These are phyloP conservation scores for Nicotiana benthamiana DNA, from an alignment of 257 asterid species.

Conservation along the genomic window DNA sequence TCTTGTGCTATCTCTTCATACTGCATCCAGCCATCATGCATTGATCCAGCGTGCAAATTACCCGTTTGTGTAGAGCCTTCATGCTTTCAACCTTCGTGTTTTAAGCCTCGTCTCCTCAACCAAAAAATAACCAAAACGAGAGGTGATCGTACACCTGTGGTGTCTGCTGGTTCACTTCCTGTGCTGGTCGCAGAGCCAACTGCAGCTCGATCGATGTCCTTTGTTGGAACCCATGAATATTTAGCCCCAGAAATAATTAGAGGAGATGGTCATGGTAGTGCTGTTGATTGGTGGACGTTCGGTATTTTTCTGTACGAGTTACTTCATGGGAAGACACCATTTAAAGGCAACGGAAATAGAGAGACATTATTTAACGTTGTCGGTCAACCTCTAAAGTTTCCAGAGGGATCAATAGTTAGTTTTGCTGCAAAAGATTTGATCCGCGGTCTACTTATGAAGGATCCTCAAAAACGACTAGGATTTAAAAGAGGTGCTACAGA, in stretches of 20 bases:
- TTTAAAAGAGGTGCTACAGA: conserved; percentile 76
- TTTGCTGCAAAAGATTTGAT: conserved; percentile 81
- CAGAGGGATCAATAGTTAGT: conserved; percentile 55
- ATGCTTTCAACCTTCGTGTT: conserved; percentile 82
- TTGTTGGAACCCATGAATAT: conserved; percentile 93
- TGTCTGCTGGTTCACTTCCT: conserved; percentile 45
- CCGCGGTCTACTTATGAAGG: conserved; percentile 73
- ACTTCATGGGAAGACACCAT: conserved; percentile 84
- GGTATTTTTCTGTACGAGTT: conserved; percentile 83
- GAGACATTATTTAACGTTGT: conserved; percentile 86
- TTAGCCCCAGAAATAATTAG: conserved; percentile 82
- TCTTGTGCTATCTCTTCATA: conserved; percentile 57
- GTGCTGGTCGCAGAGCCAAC: conserved; percentile 85
- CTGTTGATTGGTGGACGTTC: conserved; percentile 98
- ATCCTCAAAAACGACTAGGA: conserved; percentile 80
- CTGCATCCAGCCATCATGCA: conserved; percentile 76
- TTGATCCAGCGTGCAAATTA: conserved; percentile 59
- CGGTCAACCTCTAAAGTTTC: conserved; percentile 66
- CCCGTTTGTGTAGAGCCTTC: conserved; percentile 75
- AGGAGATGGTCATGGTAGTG: conserved; percentile 97
- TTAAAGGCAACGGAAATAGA: conserved; percentile 68
- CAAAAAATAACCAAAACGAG: conserved; percentile 34
- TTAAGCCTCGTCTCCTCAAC: conserved; percentile 66
- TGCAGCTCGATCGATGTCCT: conserved; percentile 80
- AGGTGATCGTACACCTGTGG: conserved; percentile 26